phyloP scores from a whole-genome alignment of 768 basidiomycete species.

The Tulasnella sp. region DNA sequence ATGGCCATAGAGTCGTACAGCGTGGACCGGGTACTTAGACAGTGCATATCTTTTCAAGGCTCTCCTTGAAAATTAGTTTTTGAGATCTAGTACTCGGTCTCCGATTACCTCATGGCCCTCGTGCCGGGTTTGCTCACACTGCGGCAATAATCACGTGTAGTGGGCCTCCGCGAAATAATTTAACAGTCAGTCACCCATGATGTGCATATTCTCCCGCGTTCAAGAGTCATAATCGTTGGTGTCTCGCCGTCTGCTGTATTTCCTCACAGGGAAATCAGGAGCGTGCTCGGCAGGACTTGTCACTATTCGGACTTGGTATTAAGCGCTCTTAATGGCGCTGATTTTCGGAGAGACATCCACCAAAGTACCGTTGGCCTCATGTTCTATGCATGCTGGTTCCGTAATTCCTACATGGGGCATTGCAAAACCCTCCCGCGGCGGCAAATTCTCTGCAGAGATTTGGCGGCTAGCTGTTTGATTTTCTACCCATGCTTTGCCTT shows the following conservation, averaged over 20 bases:
- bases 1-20: too few relatives aligned
- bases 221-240: too few relatives aligned
- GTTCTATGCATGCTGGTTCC: neutral
- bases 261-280: too few relatives aligned
- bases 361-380: neutral
- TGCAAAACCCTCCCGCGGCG: neutral
- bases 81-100: slow-evolving; percentile 52
- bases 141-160: neutral
- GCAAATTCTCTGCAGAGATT: neutral
- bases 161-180: too few relatives aligned
- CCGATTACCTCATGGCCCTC: slow-evolving; percentile 11
- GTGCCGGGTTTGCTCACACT: neutral
- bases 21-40: too few relatives aligned
- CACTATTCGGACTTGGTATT: neutral
- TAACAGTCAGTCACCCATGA: too few relatives aligned
- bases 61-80: slow-evolving; percentile 60
- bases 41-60: slow-evolving; percentile 38
- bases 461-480: too few relatives aligned
- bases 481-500: too few relatives aligned
- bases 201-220: too few relatives aligned
- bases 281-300: too few relatives aligned
- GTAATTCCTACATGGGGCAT: neutral
- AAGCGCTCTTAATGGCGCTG: neutral
- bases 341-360: neutral
- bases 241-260: neutral